Evolutionary conservation across 139 green algal genomes (phyloP).

Genomic region (Mychonastes homosphaera): DNA sequence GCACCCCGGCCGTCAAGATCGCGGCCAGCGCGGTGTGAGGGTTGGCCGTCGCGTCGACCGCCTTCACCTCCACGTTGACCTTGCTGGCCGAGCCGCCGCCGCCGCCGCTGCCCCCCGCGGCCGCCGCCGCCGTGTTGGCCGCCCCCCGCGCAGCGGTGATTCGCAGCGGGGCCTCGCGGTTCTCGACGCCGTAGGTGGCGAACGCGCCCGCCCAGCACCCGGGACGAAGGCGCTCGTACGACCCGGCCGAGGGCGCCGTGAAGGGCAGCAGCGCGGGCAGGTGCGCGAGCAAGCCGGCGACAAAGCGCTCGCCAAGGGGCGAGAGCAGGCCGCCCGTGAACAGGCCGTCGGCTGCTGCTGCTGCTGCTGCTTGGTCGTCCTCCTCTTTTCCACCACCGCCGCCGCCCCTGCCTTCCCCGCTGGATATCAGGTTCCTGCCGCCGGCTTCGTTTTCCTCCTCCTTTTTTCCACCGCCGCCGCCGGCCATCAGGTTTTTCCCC

Average conservation of each 20-base stretch:
- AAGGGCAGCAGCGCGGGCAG: constrained; percentile 45
- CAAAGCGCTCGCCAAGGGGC: constrained; percentile 22
- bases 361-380: constrained; percentile 5
- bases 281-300: constrained; percentile 42
- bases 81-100: no score
- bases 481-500: no score
- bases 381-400: no score
- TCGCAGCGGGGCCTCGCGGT: constrained; percentile 41
- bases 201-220: constrained; percentile 40
- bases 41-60: no score
- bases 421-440: neutral
- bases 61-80: no score
- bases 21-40: no score
- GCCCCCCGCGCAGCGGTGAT: constrained; percentile 4
- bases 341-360: constrained; percentile 3
- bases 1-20: no score
- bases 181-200: constrained; percentile 39
- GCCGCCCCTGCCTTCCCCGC: no score
- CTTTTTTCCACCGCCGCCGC: no score
- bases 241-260: constrained; percentile 23
- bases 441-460: no score
- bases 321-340: constrained; percentile 1
- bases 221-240: constrained; percentile 31
- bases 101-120: neutral
- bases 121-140: neutral